Conservation (phyloP, 1,139 yeast genomes). For the Geotrichum bryndzae region DNA sequence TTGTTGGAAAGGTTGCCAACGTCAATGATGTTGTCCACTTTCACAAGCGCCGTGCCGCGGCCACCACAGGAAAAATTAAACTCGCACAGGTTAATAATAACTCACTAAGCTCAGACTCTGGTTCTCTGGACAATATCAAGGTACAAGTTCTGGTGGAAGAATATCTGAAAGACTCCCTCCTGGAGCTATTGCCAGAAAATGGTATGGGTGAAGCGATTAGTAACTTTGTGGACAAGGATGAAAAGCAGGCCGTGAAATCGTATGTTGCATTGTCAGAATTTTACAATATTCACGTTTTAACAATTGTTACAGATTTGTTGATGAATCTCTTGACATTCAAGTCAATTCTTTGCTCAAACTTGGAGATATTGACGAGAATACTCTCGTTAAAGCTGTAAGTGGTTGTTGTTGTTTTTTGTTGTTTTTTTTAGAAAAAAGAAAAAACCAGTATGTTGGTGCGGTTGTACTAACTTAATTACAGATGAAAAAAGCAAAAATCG, state of each 20-base stretch:
- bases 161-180: conserved; percentile 54
- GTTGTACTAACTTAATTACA: conserved; percentile 1
- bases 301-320: conserved; percentile 44
- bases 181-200: conserved; percentile 66
- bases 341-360: conserved; percentile 48
- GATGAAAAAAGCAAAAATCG: conserved; percentile 16
- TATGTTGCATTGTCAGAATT: background rate
- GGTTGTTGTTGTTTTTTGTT: background rate
- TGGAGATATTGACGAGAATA: conserved; percentile 31
- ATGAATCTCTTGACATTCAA: conserved; percentile 58
- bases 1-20: conserved; percentile 88
- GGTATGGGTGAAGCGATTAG: conserved; percentile 73
- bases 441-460: background rate
- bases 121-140: conserved; percentile 40
- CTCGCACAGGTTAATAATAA: conserved; percentile 18
- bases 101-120: conserved; percentile 20
- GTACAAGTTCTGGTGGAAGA: conserved; percentile 58
- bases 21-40: conserved; percentile 73
- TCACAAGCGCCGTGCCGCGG: conserved; percentile 10
- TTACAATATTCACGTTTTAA: background rate
- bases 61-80: conserved; percentile 2
- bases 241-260: conserved; percentile 59
- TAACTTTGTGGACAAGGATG: conserved; percentile 74
- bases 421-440: background rate
- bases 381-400: conserved; percentile 13